Conservation (phyloP, 148 eudicot genomes). For the Nepenthes mirabilis region DNA sequence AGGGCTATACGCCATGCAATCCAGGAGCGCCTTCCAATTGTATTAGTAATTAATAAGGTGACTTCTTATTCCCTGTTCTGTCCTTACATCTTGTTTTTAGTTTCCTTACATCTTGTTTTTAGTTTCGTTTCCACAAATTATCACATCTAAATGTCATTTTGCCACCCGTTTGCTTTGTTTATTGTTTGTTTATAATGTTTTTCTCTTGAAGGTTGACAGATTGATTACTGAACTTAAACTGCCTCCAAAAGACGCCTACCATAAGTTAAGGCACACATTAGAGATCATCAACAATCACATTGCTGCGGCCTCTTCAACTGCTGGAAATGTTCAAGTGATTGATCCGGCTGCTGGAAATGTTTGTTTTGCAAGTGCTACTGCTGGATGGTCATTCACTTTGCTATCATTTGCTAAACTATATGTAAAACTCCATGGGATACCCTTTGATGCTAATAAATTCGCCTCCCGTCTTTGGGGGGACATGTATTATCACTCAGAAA, state of each 20-base stretch:
- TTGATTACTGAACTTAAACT: slow-evolving; percentile 87
- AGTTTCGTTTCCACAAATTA: neutral
- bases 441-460: slow-evolving; percentile 84
- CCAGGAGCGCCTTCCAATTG: slow-evolving; percentile 88
- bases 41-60: slow-evolving; percentile 94
- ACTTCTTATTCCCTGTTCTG: slow-evolving; percentile 4
- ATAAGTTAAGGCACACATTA: slow-evolving; percentile 77
- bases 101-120: neutral
- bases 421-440: slow-evolving; percentile 83
- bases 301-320: slow-evolving; percentile 75
- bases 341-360: slow-evolving; percentile 92
- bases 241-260: slow-evolving; percentile 98
- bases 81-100: neutral
- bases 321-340: slow-evolving; percentile 67
- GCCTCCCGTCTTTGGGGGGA: slow-evolving; percentile 99
- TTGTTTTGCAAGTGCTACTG: slow-evolving; percentile 92
- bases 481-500: slow-evolving; percentile 59
- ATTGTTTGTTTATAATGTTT: neutral
- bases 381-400: slow-evolving; percentile 97
- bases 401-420: slow-evolving; percentile 94
- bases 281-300: slow-evolving; percentile 83
- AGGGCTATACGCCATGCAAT: slow-evolving; percentile 98
- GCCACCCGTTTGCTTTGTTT: neutral
- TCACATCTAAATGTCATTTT: too few relatives aligned
- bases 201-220: slow-evolving; percentile 67